phyloP scores from a whole-genome alignment of 2,329 filamentous ascomycete species.

The Dissoconium aciculare region DNA sequence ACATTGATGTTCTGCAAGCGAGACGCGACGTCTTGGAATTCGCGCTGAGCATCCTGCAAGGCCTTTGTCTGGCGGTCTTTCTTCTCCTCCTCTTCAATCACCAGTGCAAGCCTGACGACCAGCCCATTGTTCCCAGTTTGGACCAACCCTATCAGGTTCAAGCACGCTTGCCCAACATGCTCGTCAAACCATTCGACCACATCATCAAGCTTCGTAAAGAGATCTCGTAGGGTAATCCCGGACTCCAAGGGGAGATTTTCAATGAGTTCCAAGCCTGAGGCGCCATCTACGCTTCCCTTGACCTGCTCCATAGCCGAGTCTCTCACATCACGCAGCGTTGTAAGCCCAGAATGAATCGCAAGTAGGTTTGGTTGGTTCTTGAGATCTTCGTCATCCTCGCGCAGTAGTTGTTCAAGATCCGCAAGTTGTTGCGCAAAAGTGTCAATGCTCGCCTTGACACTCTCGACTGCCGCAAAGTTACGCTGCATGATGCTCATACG shows the following conservation, averaged over 20 bases:
- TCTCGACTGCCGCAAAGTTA: slow-evolving; percentile 87
- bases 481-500: slow-evolving; percentile 84
- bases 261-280: slow-evolving; percentile 93
- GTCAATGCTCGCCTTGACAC: slow-evolving; percentile 83
- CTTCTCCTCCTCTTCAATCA: slow-evolving; percentile 93
- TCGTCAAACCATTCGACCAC: slow-evolving; percentile 92
- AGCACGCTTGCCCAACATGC: slow-evolving; percentile 73
- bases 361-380: slow-evolving; percentile 88
- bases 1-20: slow-evolving; percentile 83
- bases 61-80: slow-evolving; percentile 85
- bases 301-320: slow-evolving; percentile 98
- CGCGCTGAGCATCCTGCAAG: slow-evolving; percentile 82
- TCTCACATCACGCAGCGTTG: slow-evolving; percentile 78
- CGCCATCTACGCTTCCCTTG: slow-evolving; percentile 53
- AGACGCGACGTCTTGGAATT: slow-evolving; percentile 86
- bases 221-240: slow-evolving; percentile 67
- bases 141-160: slow-evolving; percentile 79
- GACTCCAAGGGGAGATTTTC: slow-evolving; percentile 48
- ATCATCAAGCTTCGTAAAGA: slow-evolving; percentile 73
- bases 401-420: slow-evolving; percentile 62
- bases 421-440: slow-evolving; percentile 66
- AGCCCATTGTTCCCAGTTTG: slow-evolving; percentile 75
- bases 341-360: slow-evolving; percentile 80
- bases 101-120: slow-evolving; percentile 77
- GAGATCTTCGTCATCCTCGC: slow-evolving; percentile 67